Evolutionary conservation across 352 stramenopile genomes (phyloP).

Genomic region (Globisporangium megalacanthum): DNA sequence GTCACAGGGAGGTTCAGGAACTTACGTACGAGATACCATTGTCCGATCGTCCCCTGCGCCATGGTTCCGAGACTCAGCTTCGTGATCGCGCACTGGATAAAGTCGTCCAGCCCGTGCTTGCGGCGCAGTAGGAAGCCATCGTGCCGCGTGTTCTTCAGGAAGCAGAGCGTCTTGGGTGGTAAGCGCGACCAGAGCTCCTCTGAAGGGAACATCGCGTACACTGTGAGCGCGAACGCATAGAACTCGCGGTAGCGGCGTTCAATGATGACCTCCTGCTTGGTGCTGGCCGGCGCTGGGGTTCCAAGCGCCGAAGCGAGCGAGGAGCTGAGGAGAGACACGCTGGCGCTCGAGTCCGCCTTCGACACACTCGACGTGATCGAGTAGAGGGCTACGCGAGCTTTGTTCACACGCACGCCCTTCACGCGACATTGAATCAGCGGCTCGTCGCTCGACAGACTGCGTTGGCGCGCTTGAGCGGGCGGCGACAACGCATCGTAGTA

Average conservation of each 20-base stretch:
- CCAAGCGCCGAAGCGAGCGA: constrained; percentile 7
- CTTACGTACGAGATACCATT: constrained; percentile 66
- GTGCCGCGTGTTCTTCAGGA: constrained; percentile 20
- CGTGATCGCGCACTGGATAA: constrained; percentile 49
- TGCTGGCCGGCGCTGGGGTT: not conserved
- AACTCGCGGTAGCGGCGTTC: constrained; percentile 77
- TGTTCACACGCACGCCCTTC: constrained; percentile 43
- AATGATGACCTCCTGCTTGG: constrained; percentile 33
- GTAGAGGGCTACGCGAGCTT: constrained; percentile 48
- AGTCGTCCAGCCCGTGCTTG: constrained; percentile 65
- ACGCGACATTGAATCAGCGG: constrained; percentile 41
- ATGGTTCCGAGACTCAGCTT: constrained; percentile 45
- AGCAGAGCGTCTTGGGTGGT: constrained; percentile 69
- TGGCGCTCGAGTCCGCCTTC: constrained; percentile 7
- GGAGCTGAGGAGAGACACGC: constrained; percentile 2
- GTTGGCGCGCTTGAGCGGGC: not conserved
- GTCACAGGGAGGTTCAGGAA: constrained; percentile 52
- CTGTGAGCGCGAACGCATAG: constrained; percentile 54
- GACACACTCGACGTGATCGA: constrained; percentile 43
- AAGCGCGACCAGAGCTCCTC: constrained; percentile 47
- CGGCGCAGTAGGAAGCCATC: constrained; percentile 59
- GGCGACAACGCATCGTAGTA: not conserved
- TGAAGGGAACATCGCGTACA: constrained; percentile 63
- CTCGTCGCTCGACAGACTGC: not conserved
- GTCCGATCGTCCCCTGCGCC: constrained; percentile 37